A percentile compares a stretch with the other conserved stretches of the same genome.
Evolutionary conservation across 371 early-diverging fungal genomes (phyloP).

Genomic region (Mucor sp.): DNA sequence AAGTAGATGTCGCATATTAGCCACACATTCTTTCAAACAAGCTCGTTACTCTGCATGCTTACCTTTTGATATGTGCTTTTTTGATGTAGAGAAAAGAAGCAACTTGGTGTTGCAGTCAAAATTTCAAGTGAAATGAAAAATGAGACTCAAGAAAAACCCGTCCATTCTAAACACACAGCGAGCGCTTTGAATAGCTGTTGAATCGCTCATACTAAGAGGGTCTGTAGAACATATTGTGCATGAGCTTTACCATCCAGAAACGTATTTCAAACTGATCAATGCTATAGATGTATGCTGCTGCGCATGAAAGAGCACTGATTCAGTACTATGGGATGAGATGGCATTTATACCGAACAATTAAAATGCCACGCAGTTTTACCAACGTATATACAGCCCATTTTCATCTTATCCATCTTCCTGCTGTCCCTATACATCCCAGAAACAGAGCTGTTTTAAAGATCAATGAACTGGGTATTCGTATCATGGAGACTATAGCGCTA

Average conservation of each 20-base stretch:
- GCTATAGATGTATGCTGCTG: neutral
- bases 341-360: neutral
- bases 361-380: neutral
- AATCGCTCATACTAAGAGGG: neutral
- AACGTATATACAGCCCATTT: neutral
- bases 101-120: neutral
- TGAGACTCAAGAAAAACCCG: neutral
- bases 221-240: neutral
- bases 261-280: neutral
- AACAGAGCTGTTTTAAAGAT: neutral
- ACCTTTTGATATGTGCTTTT: neutral
- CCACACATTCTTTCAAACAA: neutral
- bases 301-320: neutral
- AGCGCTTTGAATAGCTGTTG: neutral
- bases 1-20: neutral
- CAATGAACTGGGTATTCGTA: constrained; percentile 80
- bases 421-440: neutral
- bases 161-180: neutral
- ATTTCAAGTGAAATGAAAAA: neutral
- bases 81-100: neutral
- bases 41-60: neutral
- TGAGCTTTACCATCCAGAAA: neutral
- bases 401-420: neutral
- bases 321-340: neutral
- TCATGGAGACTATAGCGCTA: constrained; percentile 97